These are phyloP conservation scores for Fusarium sambucinum DNA, from an alignment of 2,329 filamentous ascomycete genomes.

Conservation along the genomic window DNA sequence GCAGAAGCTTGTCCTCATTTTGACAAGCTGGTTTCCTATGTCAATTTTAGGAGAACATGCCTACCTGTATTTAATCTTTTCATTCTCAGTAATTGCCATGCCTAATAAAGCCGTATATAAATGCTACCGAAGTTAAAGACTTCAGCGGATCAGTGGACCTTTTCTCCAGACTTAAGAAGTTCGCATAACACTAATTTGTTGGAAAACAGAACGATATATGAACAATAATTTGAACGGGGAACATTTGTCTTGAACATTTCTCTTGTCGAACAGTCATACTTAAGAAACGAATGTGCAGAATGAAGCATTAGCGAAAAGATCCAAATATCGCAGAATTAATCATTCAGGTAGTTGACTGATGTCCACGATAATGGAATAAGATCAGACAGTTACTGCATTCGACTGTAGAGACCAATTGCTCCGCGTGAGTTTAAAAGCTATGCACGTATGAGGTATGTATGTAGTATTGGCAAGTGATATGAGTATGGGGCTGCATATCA, in stretches of 20 bases:
- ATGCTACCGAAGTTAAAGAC: not conserved
- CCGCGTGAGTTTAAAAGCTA: constrained; percentile 37
- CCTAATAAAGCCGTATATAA: not conserved
- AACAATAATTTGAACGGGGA: not conserved
- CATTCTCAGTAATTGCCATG: not conserved
- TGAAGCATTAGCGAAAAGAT: not conserved
- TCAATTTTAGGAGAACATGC: not conserved
- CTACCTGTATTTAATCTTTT: not conserved
- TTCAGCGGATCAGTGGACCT: not conserved
- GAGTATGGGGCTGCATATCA: not conserved
- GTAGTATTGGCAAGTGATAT: constrained; percentile 13
- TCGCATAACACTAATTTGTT: too few relatives aligned
- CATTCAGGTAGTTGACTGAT: not conserved
- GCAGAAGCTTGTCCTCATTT: not conserved
- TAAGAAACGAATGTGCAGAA: not conserved
- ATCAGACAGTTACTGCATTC: not conserved
- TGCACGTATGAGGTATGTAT: not conserved
- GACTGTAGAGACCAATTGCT: constrained; percentile 24
- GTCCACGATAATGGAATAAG: not conserved
- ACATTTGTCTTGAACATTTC: not conserved
- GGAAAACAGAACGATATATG: not conserved
- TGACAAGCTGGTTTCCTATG: not conserved
- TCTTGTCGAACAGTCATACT: too few relatives aligned
- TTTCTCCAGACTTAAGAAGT: not conserved
- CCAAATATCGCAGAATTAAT: too few relatives aligned